Base-by-base conservation (phyloP, 2,329 filamentous ascomycete species). In the Tricladium varicosporioides region DNA sequence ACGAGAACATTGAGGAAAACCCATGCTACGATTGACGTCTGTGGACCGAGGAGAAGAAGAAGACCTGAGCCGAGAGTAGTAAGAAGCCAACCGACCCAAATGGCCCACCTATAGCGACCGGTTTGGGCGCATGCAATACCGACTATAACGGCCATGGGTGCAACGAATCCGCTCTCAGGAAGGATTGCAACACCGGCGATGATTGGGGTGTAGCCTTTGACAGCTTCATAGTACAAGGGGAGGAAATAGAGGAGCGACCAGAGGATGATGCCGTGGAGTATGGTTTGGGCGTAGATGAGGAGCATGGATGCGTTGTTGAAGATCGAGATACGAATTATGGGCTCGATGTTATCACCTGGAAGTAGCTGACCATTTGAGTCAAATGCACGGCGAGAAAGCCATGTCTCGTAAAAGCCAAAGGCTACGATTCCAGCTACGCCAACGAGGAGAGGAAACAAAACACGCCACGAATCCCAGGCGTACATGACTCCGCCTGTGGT, bases 121-220 rank as follows among this genome's bases (percentile, higher is more conserved):
- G 78, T 83, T 15, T 76, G 73, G 4, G 79, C 77, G 46, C 84
- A 81, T 5, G 78, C 57, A 48, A 82, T 66, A 14, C 84, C 85
- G 5, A 81, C 79, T 0, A 80, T 66, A 40, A 85, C 74, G 3
- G 81, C 80, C 52, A 82, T 78, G 0, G 86, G 84, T 0, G 84
- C 84, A 9, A 88, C 81, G 1, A 84, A 86, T 61, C 87, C 80
- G 0, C 81, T 82, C 60, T 84, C 76, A 0, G 84, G 84, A 50
- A 87, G 80, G 27, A 80, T 69, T 14, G 80, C 81, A 0, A 86
- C 75, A 8, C 82, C 82, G 0, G 80, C 74, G 19, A 79, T 72
- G 52, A 84, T 75, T 1, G 82, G 79, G 1, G 73, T 74, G 65
- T 80, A 82, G 27, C 76, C 75, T 63, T 83, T 79, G 48, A 84